A percentile compares a stretch with the other conserved stretches of the same genome.
Conservation (phyloP, 1,284 basidiomycete genomes). For the Coniophora puteana region DNA sequence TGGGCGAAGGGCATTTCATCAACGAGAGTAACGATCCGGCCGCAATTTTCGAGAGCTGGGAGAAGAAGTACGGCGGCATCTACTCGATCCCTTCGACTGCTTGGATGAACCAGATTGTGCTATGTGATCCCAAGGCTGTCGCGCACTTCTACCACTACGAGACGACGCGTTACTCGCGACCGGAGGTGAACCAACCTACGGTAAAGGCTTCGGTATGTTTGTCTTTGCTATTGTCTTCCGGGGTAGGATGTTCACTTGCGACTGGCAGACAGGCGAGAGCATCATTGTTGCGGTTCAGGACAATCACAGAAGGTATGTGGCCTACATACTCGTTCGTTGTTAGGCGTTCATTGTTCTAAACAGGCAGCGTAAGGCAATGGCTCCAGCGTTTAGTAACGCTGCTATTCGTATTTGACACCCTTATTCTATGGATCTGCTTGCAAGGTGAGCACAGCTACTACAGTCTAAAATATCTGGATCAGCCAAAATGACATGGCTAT, state of each 20-base stretch:
- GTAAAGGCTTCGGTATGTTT: conserved; percentile 42
- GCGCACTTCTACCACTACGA: conserved; percentile 52
- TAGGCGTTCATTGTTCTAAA: not conserved
- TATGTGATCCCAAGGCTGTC: conserved; percentile 56
- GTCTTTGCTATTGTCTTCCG: no score
- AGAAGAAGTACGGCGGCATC: conserved; percentile 43
- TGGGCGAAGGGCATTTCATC: conserved; percentile 32
- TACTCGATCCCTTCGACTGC: conserved; percentile 41
- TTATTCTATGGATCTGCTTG: conserved; percentile 40
- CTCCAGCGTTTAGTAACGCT: conserved; percentile 43
- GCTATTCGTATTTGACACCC: conserved; percentile 36
- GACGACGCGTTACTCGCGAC: conserved; percentile 43
- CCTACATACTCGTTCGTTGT: not conserved
- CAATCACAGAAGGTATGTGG: conserved; percentile 17
- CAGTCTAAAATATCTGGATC: no score
- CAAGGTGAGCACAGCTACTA: conserved; percentile 16
- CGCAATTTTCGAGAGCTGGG: conserved; percentile 41
- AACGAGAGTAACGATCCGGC: conserved; percentile 23
- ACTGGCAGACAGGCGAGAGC: conserved; percentile 9
- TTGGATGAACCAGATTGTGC: conserved; percentile 37
- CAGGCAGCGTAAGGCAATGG: conserved; percentile 41
- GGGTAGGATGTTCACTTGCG: no score
- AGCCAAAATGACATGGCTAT: not conserved
- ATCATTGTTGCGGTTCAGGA: conserved; percentile 14
- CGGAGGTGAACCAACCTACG: conserved; percentile 33